These are phyloP conservation scores for Monosporascus sp. DNA, from an alignment of 2,329 filamentous ascomycete species.

Conservation along the genomic window DNA sequence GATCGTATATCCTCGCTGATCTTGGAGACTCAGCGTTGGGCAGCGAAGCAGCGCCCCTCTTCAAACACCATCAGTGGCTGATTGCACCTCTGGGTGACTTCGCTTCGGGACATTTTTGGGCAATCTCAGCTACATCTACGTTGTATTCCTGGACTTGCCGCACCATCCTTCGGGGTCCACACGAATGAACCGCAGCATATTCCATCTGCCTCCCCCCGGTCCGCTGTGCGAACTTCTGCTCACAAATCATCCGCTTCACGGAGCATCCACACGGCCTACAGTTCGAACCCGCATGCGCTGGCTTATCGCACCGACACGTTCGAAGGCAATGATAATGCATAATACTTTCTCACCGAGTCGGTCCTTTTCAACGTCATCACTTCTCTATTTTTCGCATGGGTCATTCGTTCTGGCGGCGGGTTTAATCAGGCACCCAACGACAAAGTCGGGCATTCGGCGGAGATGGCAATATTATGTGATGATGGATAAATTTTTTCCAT, in stretches of 20 bases:
- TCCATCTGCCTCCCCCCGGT: neutral
- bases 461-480: constrained; percentile 7
- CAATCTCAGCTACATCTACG: no score
- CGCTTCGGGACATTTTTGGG: no score
- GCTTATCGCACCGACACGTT: neutral
- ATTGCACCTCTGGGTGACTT: no score
- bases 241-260: constrained; percentile 2
- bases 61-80: no score
- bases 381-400: constrained; percentile 9
- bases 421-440: neutral
- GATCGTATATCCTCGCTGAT: neutral
- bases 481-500: neutral
- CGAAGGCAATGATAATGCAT: constrained; percentile 19
- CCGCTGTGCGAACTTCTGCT: neutral
- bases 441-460: neutral
- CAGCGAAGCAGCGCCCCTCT: no score
- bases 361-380: constrained; percentile 1
- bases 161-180: no score
- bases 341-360: constrained; percentile 9
- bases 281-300: constrained; percentile 7
- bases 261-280: neutral
- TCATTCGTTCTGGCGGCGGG: constrained; percentile 1
- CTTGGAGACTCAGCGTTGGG: neutral
- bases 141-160: neutral
- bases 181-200: neutral